Percentiles rank a stretch among this genome's conserved stretches.
These are phyloP conservation scores for Allium sativum DNA, from an alignment of 106 monocot genomes.

Conservation along the genomic window DNA sequence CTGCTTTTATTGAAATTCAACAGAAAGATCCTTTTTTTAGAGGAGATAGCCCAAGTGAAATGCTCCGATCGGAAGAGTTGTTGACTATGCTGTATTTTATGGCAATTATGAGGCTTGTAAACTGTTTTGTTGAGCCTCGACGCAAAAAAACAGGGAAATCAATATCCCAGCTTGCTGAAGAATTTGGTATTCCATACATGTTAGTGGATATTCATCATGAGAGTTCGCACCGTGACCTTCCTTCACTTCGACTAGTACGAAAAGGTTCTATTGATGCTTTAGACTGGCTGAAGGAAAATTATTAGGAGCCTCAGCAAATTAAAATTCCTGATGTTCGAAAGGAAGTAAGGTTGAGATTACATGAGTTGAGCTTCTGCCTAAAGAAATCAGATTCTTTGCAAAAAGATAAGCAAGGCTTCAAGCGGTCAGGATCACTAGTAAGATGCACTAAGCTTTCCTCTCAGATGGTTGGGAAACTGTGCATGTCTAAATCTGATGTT, in stretches of 20 bases:
- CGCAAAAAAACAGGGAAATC: slow-evolving; percentile 63
- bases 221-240: slow-evolving; percentile 75
- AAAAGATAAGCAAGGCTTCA: no score
- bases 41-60: slow-evolving; percentile 9
- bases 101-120: slow-evolving; percentile 84
- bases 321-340: no score
- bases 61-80: slow-evolving; percentile 55
- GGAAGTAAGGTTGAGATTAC: no score
- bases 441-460: no score
- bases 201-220: slow-evolving; percentile 97
- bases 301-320: no score
- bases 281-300: no score
- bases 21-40: slow-evolving; percentile 83
- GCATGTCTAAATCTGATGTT: slow-evolving; percentile 44
- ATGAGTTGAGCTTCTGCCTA: no score
- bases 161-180: slow-evolving; percentile 73
- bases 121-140: slow-evolving; percentile 65
- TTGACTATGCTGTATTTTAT: slow-evolving; percentile 74
- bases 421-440: no score
- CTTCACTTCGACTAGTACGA: slow-evolving; percentile 74
- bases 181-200: slow-evolving; percentile 72
- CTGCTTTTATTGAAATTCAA: slow-evolving; percentile 66
- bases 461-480: no score
- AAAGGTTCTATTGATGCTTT: no score
- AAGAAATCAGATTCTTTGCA: no score